Conservation (phyloP, 2,329 filamentous ascomycete genomes). For the Penicillium brevicompactum region DNA sequence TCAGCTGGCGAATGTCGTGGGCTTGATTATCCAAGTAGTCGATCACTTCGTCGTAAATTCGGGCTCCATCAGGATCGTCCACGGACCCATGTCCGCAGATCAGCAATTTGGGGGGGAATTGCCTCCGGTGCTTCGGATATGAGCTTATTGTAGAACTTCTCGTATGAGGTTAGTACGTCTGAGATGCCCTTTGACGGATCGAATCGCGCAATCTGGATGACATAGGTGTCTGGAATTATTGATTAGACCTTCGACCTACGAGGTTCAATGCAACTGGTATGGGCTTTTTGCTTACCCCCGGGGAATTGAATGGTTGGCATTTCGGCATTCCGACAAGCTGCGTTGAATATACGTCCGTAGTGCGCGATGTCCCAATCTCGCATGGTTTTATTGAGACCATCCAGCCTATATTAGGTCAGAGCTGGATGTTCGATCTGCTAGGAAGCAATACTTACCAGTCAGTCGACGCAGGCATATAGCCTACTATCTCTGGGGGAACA, state of each 20-base stretch:
- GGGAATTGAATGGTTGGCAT: slow-evolving; percentile 43
- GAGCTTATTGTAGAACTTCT: slow-evolving; percentile 66
- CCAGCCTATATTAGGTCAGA: slow-evolving; percentile 55
- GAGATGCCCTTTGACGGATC: slow-evolving; percentile 82
- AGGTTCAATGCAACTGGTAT: background rate
- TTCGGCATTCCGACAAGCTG: slow-evolving; percentile 59
- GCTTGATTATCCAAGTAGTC: slow-evolving; percentile 66
- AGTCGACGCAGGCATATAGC: slow-evolving; percentile 77
- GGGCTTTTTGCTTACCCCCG: slow-evolving; percentile 26
- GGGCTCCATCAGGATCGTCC: slow-evolving; percentile 75
- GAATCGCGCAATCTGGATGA: slow-evolving; percentile 79
- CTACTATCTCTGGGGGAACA: slow-evolving; percentile 67
- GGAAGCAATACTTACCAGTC: slow-evolving; percentile 62
- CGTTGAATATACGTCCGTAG: slow-evolving; percentile 75
- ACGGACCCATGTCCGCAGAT: slow-evolving; percentile 79
- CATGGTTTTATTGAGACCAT: slow-evolving; percentile 77
- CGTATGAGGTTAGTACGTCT: slow-evolving; percentile 74
- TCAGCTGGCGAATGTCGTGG: slow-evolving; percentile 62
- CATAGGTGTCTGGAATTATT: slow-evolving; percentile 61
- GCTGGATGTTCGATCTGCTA: background rate
- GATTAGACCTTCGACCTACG: too few relatives aligned
- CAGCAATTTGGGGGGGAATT: slow-evolving; percentile 69
- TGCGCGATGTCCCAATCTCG: slow-evolving; percentile 70
- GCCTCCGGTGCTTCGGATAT: slow-evolving; percentile 52
- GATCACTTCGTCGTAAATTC: slow-evolving; percentile 73